Evolutionary conservation across 108 stramenopile species (phyloP).

Genomic region (Discostella pseudostelligera): DNA sequence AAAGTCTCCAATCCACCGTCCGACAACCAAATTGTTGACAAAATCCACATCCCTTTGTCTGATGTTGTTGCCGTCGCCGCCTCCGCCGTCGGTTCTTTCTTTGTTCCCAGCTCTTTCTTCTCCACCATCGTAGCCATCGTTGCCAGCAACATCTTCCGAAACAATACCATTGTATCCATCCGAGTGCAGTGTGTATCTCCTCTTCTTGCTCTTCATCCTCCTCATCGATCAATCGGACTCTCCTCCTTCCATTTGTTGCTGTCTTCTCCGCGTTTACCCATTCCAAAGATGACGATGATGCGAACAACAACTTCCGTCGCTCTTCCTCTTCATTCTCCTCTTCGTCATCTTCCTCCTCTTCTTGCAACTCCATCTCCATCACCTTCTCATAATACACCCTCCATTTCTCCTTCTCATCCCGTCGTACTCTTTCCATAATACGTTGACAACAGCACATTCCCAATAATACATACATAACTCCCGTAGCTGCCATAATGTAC

Average conservation of each 20-base stretch:
- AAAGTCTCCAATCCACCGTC: constrained; percentile 13
- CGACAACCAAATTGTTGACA: constrained; percentile 3
- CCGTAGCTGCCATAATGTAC: constrained; percentile 54
- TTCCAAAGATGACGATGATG: background rate
- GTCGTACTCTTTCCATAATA: constrained; percentile 55
- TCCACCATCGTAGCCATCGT: constrained; percentile 19
- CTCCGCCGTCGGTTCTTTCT: background rate
- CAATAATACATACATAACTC: constrained; percentile 61
- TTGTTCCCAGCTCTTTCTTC: background rate
- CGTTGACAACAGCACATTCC: constrained; percentile 70
- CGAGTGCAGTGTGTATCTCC: background rate
- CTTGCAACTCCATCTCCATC: constrained; percentile 41
- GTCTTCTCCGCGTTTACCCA: background rate
- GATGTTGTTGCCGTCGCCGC: background rate
- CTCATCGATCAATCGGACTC: background rate
- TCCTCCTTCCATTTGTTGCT: background rate
- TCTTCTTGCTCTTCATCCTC: background rate
- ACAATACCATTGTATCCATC: background rate
- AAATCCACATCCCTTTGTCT: constrained; percentile 1
- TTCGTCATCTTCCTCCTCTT: constrained; percentile 24
- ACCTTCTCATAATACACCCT: constrained; percentile 54
- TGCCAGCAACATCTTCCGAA: background rate
- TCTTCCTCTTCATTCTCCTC: constrained; percentile 30
- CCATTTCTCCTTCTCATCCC: constrained; percentile 41
- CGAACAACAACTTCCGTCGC: background rate